These are phyloP conservation scores for Coprinellus micaceus DNA, from an alignment of 768 basidiomycete genomes.

Conservation along the genomic window DNA sequence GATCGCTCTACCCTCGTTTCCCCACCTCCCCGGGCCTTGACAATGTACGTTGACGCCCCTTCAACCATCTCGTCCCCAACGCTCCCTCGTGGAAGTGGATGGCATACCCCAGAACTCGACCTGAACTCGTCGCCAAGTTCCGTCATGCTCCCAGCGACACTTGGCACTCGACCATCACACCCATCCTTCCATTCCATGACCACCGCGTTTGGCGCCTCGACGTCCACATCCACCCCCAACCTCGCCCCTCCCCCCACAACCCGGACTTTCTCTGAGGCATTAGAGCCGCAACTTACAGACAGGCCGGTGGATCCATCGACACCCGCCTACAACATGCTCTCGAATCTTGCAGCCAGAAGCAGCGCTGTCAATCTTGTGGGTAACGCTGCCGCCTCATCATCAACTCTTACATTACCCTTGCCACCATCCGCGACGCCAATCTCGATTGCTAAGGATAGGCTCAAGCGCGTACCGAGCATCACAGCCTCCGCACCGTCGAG, in stretches of 20 bases:
- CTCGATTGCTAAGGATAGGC: conserved; percentile 18
- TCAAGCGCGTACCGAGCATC: neutral
- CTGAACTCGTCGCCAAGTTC: conserved; percentile 30
- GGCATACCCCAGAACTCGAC: neutral
- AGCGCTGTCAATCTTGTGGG: conserved; percentile 1
- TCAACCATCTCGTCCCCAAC: conserved; percentile 16
- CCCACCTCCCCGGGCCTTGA: conserved; percentile 70
- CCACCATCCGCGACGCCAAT: conserved; percentile 35
- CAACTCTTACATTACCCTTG: conserved; percentile 28
- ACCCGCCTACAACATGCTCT: conserved; percentile 60
- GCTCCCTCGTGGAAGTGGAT: too few relatives aligned
- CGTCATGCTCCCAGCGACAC: conserved; percentile 62
- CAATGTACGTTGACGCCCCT: conserved; percentile 64
- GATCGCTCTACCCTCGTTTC: conserved; percentile 54
- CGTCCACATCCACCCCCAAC: neutral
- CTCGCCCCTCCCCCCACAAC: neutral
- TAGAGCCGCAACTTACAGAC: conserved; percentile 31
- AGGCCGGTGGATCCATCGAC: conserved; percentile 41
- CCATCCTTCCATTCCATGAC: conserved; percentile 22
- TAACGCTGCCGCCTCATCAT: too few relatives aligned
- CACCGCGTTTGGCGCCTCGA: conserved; percentile 22
- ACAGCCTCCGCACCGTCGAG: conserved; percentile 20
- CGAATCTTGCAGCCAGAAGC: conserved; percentile 37
- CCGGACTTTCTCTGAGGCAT: neutral
- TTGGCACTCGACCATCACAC: conserved; percentile 51